Evolutionary conservation across 2,329 filamentous ascomycete genomes (phyloP).

Genomic region (Monosporascus sp.): DNA sequence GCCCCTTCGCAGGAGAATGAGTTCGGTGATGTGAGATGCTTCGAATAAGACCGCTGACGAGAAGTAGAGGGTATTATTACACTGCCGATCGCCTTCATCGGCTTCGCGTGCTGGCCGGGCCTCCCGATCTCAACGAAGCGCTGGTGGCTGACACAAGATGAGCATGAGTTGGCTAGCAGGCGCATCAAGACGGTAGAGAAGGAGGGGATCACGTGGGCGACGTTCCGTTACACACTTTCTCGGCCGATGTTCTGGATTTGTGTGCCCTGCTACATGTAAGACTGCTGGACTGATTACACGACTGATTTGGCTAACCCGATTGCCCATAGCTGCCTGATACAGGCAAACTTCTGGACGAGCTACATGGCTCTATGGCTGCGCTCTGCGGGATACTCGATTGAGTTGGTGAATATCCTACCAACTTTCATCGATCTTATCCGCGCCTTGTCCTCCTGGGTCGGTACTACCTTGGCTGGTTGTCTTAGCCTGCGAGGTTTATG

Average conservation of each 20-base stretch:
- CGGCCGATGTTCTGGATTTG: slow-evolving; percentile 18
- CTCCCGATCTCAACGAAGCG: slow-evolving; percentile 26
- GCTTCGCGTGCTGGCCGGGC: slow-evolving; percentile 21
- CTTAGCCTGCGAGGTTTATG: slow-evolving; percentile 22
- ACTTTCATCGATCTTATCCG: slow-evolving; percentile 22
- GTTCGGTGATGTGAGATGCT: background rate
- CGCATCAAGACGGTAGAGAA: slow-evolving; percentile 16
- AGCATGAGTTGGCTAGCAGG: slow-evolving; percentile 23
- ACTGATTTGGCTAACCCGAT: no score
- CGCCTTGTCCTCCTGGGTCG: slow-evolving; percentile 22
- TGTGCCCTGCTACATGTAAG: slow-evolving; percentile 8
- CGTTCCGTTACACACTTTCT: slow-evolving; percentile 15
- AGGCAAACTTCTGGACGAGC: slow-evolving; percentile 4
- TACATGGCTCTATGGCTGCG: slow-evolving; percentile 16
- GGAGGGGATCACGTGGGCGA: slow-evolving; percentile 17
- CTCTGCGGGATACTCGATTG: slow-evolving; percentile 6
- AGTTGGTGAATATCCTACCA: slow-evolving; percentile 10
- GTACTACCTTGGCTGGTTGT: slow-evolving; percentile 21
- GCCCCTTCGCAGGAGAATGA: background rate
- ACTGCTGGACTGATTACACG: no score
- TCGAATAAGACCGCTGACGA: background rate
- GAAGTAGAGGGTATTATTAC: slow-evolving; percentile 2
- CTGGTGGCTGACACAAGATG: slow-evolving; percentile 22
- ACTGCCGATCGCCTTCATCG: slow-evolving; percentile 2
- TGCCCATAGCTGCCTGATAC: no score